Evolutionary conservation across 2,329 filamentous ascomycete genomes (phyloP), one percentile per base, ranked within the genome.

Genomic region (Calonectria multiphialidica): DNA sequence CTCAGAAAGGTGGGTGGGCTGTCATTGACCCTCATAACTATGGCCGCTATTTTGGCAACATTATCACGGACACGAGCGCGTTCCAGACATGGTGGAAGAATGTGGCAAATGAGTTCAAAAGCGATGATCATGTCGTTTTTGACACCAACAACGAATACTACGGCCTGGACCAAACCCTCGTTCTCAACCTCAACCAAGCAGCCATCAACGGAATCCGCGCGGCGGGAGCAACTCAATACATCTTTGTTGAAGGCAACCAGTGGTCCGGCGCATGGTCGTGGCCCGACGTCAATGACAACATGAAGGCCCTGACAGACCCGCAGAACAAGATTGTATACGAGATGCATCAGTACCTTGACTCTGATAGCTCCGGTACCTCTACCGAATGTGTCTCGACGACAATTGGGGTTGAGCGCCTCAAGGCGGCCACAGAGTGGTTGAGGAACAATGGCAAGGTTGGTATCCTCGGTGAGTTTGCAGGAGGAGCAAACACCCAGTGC

Each of bases 81-180:
- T 67, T 67, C 53, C 50, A 67, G 18, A 59, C 65, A 16, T 67
- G 65, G 65, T 67, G 65, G 65, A 44, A 59, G 42, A 67, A 67
- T 23, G 40, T 67, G 2, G 91, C 90, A 1, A 81, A 80, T 2
- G 81, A 85, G 66, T 92, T 91, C 81, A 85, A 84, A 74, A 79
- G 79, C 79, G 90, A 92, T 83, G 77, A 81, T 55, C 85, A 85
- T 30, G 89, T 92, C 76, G 86, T 92, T 79, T 92, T 92, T 75
- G 90, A 92, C 82, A 92, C 89, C 72, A 92, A 92, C 87, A 93
- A 93, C 81, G 91, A 93, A 84, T 92, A 90, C 81, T 84, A 93
- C 81, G 87, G 87, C 79, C 90, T 92, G 87, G 88, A 90, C 78
- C 89, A 92, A 80, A 81, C 80, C 1, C 87, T 92, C 4, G 90